Evolutionary conservation across 2,329 filamentous ascomycete genomes (phyloP), one percentile per base, ranked within the genome.

Genomic region (Fusarium papillatum): DNA sequence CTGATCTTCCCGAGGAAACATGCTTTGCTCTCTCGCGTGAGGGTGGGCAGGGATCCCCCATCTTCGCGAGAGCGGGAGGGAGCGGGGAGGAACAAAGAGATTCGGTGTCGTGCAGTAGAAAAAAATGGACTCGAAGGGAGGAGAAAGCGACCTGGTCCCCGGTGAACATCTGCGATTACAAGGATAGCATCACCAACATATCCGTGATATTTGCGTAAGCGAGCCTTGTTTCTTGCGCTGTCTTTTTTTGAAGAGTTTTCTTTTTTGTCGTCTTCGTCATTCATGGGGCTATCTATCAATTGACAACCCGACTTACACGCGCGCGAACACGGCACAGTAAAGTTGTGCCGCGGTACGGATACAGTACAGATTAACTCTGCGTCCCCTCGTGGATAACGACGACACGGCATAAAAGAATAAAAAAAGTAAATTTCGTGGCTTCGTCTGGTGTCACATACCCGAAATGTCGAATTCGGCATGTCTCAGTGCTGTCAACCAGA

Each of bases 161-260:
- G 50, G 69, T 65, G 66, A 46, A 72, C 73, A 76, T 65, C 70
- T 76, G 66, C 60, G 57, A 48, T 53, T 70, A 26, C 73, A 74
- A 62, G 73, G 70, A 64, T 74, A n/a, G n/a, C 31, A 59, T n/a
- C 43, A 60, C 34, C 55, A 53, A 48, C 66, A 76, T 63, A 61
- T 55, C 64, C 70, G 61, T 62, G 67, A 71, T 76, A 76, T 72
- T 74, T 48, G 69, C 71, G 62, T 24, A 69, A 68, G 64, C 64
- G 59, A 72, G 26, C 26, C 50, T 55, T 31, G 31, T 55, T 53
- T 53, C 16, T 14, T 55, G 50, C 50, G 50, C 11, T 34, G 50
- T 60, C 34, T 60, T 16, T 31, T 46, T 24, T 60, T 60, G 55
- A 60, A 39, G 55, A 24, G 8, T 59, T 60, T 39, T 48, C 19